Evolutionary conservation across 177 flowering plant genomes (phyloP), one percentile per base, ranked within the genome.

Genomic region (Telopea speciosissima): DNA sequence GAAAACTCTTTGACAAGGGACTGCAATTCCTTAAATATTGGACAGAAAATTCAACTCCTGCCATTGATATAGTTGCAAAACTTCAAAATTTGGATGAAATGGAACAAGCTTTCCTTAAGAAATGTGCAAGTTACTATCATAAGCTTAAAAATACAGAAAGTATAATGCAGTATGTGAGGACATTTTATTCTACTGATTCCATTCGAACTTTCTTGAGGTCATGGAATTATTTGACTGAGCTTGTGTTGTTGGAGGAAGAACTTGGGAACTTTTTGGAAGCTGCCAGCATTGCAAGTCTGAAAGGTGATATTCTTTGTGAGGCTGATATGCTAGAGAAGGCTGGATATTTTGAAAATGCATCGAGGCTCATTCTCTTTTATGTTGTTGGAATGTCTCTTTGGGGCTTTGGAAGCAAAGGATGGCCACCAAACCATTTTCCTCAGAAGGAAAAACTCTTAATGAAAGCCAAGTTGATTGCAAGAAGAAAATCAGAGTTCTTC

Each of bases 161-260:
- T 17, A 83, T 89, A 89, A 83, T 89, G 88, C 81, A 77, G 58
- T 90, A 75, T 72, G 87, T 90, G 1, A 80, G 75, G 66, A 80
- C 79, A 59, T 87, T 87, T 63, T 61, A 65, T 3, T 79, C 93
- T 4, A 74, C 78, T 45, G 82, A 76, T 62, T 75, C 74, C 14
- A 81, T 62, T 23, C 89, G 88, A 8, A 62, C 63, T 54, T 89
- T 86, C 73, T 72, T 90, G 68, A 84, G 66, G 66, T 67, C 74
- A 6, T 22, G 74, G 56, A 77, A 73, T 26, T 83, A 85, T 76
- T 76, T 87, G 66, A 81, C 83, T 72, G 91, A 87, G 73, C 88
- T 90, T 44, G 13, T 89, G 21, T 14, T 13, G 23, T 61, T 86
- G 65, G 96, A 90, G 70, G 79, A 67, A 77, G 89, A 86, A 52